Evolutionary conservation across 495 filamentous ascomycete genomes (phyloP).

Genomic region (Cryomyces antarcticus): DNA sequence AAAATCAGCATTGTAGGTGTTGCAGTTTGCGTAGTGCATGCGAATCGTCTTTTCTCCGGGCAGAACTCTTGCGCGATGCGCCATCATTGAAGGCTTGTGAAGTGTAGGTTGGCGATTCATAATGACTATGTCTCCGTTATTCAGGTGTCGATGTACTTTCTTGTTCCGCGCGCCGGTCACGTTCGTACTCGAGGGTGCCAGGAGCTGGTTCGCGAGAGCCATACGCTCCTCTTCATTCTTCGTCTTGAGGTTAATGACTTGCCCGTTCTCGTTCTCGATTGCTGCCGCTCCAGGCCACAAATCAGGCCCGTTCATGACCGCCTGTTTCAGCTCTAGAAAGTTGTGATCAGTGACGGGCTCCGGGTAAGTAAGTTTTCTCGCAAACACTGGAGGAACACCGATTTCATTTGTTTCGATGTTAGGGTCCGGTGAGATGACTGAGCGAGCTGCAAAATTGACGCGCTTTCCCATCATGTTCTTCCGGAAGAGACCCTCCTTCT

Average conservation of each 20-base stretch:
- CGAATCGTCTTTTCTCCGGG: constrained; percentile 91
- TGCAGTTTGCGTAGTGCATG: constrained; percentile 99
- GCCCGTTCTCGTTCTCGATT: constrained; percentile 88
- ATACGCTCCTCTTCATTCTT: constrained; percentile 72
- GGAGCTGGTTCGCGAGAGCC: constrained; percentile 73
- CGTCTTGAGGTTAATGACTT: constrained; percentile 67
- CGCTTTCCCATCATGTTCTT: constrained; percentile 99
- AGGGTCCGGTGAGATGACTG: constrained; percentile 94
- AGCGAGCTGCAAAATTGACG: constrained; percentile 94
- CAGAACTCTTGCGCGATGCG: constrained; percentile 78
- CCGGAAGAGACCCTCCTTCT: constrained; percentile 94
- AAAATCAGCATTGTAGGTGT: constrained; percentile 99
- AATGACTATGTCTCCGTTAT: constrained; percentile 86
- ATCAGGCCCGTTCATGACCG: constrained; percentile 85
- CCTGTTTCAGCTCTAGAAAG: constrained; percentile 82
- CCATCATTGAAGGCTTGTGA: constrained; percentile 99
- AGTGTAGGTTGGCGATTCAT: constrained; percentile 99
- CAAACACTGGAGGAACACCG: constrained; percentile 91
- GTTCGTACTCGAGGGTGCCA: constrained; percentile 64
- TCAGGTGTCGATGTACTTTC: constrained; percentile 90
- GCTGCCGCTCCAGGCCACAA: constrained; percentile 88
- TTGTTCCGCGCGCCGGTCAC: constrained; percentile 69
- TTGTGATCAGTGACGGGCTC: constrained; percentile 96
- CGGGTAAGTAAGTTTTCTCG: constrained; percentile 86
- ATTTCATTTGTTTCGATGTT: constrained; percentile 99